Base-by-base conservation (phyloP, 208 protist species). In the Leishmania mexicana region DNA sequence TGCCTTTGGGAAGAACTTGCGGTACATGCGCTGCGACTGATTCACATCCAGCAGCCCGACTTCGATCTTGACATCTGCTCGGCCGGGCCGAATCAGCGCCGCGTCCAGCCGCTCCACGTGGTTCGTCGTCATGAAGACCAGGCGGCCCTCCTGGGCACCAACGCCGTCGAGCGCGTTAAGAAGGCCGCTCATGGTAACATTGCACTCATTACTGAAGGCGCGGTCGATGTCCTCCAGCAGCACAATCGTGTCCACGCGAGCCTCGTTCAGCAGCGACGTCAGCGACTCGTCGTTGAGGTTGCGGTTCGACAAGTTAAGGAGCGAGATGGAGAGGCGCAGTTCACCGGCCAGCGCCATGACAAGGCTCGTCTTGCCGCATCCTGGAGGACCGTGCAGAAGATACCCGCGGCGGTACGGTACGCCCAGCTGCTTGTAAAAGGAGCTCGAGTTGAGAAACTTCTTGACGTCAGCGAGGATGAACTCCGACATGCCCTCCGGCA, bases 51-150 rank as follows among this genome's bases (percentile, higher is more conserved):
- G 83, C 47, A 91, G 88, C 6, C 94, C 93, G 64, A 99, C 88
- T 71, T 96, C 85, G 19, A 98, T 78, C 79, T 98, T 98, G 58
- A 99, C 88, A 86, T 99, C 98, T 11, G 98, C 95, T 0, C 98
- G 88, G 3, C 98, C 98, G 0, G 98, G 97, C 15, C 98, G 91
- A 67, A 99, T 99, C 5, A 99, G 88, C 2, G 98, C 98, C 8
- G 94, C 92, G 79, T 99, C 96, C 1, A 99, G 86, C 60, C 92
- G 84, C 49, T 99, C 98, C 24, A 99, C 90, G 87, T 99, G 97
- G 83, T 99, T 99, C 11, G 98, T 99, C 7, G 98, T 99, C 93
- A 99, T 98, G 87, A 99, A 99, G n/a, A 99, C 87, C 5, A 99
- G 65, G 54, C 96, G 80, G 11, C 97, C 98, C 73, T 99, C 98